These are phyloP conservation scores for Asterochloris erici DNA, from an alignment of 139 green algal genomes.

Conservation along the genomic window DNA sequence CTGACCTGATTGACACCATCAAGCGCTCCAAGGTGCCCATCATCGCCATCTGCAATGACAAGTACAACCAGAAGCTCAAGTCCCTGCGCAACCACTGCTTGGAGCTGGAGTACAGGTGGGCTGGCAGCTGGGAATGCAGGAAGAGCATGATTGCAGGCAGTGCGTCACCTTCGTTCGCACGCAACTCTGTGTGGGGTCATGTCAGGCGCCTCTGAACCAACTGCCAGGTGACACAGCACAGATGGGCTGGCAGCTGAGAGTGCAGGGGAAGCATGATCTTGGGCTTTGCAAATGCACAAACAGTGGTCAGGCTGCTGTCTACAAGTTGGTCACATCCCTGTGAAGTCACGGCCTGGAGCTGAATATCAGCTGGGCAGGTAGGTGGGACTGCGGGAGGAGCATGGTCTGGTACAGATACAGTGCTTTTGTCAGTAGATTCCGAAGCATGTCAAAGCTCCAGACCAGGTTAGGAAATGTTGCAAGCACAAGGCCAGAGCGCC, in stretches of 20 bases:
- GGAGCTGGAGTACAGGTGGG: conserved; percentile 75
- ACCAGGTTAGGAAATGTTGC: not conserved
- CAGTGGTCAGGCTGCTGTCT: no score
- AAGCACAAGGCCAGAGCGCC: not conserved
- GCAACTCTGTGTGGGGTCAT: no score
- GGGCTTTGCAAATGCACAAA: no score
- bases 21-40: conserved; percentile 84
- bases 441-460: not conserved
- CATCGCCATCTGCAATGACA: conserved; percentile 99
- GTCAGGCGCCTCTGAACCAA: conserved; percentile 83
- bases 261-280: no score
- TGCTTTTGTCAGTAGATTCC: not conserved
- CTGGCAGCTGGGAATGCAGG: not conserved
- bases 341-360: conserved; percentile 87
- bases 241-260: not conserved
- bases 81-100: conserved; percentile 82
- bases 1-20: conserved; percentile 93
- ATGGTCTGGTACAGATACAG: no score
- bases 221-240: conserved; percentile 83
- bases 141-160: no score
- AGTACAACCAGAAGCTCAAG: conserved; percentile 91
- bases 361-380: conserved; percentile 44
- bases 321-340: conserved; percentile 59
- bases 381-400: no score
- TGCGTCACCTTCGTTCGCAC: no score